Base-by-base conservation (phyloP, 148 eudicot species). In the Bassia scoparia region DNA sequence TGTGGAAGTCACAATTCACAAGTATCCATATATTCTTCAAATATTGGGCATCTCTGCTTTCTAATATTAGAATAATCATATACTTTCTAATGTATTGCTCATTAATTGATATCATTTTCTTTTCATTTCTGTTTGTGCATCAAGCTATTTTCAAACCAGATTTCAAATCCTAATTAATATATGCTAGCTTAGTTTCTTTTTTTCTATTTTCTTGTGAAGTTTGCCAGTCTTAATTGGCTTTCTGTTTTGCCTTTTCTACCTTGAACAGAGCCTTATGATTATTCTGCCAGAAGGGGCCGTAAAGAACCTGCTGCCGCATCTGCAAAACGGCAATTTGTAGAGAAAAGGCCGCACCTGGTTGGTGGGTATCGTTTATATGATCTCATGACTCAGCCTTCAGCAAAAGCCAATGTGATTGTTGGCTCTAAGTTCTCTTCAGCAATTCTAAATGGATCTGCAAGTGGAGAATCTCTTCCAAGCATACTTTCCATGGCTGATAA, bases 251-350 rank as follows among this genome's bases (percentile, higher is more conserved):
- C 48, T 74, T 65, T 68, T 48, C 37, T 27, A 55, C 53, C 46
- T 31, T 84, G 79, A 74, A 52, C 88, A 95, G 99, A 95, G 80
- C 97, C 97, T 77, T 92, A 89, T 76, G 84, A 87, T 75, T 88
- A 77, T 88, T 82, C 83, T 78, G 88, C 85, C 68, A 81, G 97
- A 85, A 84, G 97, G 76, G 99, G 96, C 58, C 82, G 90, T 73
- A 87, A 92, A 81, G 97, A 88, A 78, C 96, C 94, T 4, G 86
- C 90, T 77, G 93, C 97, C 66, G 89, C 91, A 74, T 89, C 92
- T 26, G 87, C 74, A 66, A 95, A 95, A 85, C 97, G 99, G 62
- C 79, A 84, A 76, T 95, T 79, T 83, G 83, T 95, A 29, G 94
- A 92, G 78, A 89, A 95, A 76, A 81, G 64, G 83, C 99, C 97